phyloP scores from a whole-genome alignment of 768 basidiomycete species.

The Suillus subalutaceus region DNA sequence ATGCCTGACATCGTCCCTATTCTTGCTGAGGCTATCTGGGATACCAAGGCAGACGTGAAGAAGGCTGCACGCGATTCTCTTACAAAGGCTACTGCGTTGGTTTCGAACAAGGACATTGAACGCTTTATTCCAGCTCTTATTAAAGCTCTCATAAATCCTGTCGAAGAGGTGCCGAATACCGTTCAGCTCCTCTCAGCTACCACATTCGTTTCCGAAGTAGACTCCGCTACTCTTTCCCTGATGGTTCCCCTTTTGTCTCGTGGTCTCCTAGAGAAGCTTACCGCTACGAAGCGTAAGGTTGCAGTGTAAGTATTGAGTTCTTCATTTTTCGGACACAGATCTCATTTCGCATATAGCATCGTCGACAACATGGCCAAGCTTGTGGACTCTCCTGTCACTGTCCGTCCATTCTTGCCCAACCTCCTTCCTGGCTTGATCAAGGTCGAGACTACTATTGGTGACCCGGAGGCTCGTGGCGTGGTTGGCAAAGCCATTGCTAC shows the following conservation, averaged over 20 bases:
- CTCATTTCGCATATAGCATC: conserved; percentile 56
- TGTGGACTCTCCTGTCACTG: conserved; percentile 92
- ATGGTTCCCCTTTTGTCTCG: conserved; percentile 96
- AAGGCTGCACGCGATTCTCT: conserved; percentile 95
- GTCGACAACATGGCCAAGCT: conserved; percentile 99
- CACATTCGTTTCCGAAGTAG: conserved; percentile 99
- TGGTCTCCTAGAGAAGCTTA: conserved; percentile 93
- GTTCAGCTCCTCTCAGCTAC: conserved; percentile 95
- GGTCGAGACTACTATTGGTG: conserved; percentile 92
- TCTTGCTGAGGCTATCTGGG: conserved; percentile 96
- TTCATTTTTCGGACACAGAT: conserved; percentile 20
- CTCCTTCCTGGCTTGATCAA: conserved; percentile 95
- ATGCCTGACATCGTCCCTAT: conserved; percentile 96
- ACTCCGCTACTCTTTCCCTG: conserved; percentile 93
- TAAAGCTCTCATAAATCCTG: conserved; percentile 97
- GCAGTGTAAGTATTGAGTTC: conserved; percentile 71
- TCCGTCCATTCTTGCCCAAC: conserved; percentile 96
- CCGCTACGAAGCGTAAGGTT: conserved; percentile 96
- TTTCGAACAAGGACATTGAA: conserved; percentile 98
- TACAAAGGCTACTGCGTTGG: conserved; percentile 90
- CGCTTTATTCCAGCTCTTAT: conserved; percentile 97
- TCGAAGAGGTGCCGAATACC: conserved; percentile 97
- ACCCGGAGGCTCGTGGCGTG: conserved; percentile 96
- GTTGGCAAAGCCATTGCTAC: conserved; percentile 92
- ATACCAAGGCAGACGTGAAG: conserved; percentile 98